Base-by-base conservation (phyloP, 2,329 filamentous ascomycete genomes). In the Dothideomycetes sp. region DNA sequence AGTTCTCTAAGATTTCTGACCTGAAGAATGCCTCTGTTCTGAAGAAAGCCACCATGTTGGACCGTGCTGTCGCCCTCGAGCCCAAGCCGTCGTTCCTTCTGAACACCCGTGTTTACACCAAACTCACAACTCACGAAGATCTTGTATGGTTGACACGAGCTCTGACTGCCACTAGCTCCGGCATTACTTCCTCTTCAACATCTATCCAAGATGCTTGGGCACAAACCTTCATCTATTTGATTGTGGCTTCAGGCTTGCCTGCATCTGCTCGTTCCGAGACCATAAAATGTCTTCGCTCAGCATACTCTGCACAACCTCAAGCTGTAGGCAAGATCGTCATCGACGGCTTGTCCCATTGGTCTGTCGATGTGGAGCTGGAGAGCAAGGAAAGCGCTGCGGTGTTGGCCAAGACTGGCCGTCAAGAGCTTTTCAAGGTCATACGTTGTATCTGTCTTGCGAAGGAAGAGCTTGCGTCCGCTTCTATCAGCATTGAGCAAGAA, bases 31-130 rank as follows among this genome's bases (percentile, higher is more conserved):
- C 73, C 29, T 55, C 71, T 3, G 59, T 80, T 24, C 59, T 74
- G 16, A 81, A 82, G 53, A 80, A 78, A 52, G 70, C 75, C 17
- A 67, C 75, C 20, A 64, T 87, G 18, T 59, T 73, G 17, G 74
- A 78, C 35, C 78, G 85, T 51, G 76, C 77, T 9, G 69, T 94
- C 45, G 70, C 71, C 2, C 60, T 79, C 25, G 78, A 80, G n/a
- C 79, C 84, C 0, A 94, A 94, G 58, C 80, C 84, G 11, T 94
- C 89, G 0, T 91, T 94, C 58, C 67, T 96, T 15, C 70, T 96
- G 5, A 94, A 84, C 53, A 74, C 82, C 23, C 82, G 84, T 46
- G 76, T 94, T 4, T 96, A 91, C 62, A 79, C 80, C 25, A 95
- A 94, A 56, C 55, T 94, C 17, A 70, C 73, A 2, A 64, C 70